Evolutionary conservation across 2,329 filamentous ascomycete genomes (phyloP), one percentile per base, ranked within the genome.

Genomic region (Metarhizium guizhouense): DNA sequence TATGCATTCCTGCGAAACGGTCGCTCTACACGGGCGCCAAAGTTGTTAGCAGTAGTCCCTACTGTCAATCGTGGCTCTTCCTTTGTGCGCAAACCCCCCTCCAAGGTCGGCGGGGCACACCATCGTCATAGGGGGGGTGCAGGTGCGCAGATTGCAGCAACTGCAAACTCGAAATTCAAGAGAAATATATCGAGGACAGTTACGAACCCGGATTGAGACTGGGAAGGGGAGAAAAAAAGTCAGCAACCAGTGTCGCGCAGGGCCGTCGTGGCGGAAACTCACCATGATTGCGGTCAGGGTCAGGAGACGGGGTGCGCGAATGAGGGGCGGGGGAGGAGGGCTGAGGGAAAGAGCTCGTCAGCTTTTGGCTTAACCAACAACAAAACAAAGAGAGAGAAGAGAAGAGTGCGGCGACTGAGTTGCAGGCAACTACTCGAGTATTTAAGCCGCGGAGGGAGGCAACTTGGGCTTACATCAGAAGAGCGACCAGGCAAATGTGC

Each of bases 181-280:
- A 10, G 13, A 30, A 30, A 5, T 48, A 20, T n/a, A 48, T 11
- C 45, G 25, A 48, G 25, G 25, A 16, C 7, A 30, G 20, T 11
- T 30, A 83, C 80, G 71, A 76, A 86, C 83, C 83, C 83, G 72
- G 83, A 85, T 81, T 84, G 80, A 84, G 83, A 85, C 83, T 86
- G 57, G 3, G 7, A 29, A 36, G 4, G 29, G 25, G 25, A 4
- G 4, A 52, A 18, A 58, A 52, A 56, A 36, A 54, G 38, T 36
- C 10, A 16, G 5, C 30, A 38, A 6, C 14, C 34, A n/a, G 8
- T 7, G 7, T 14, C 25, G 20, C 5, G 45, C 45, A 48, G 20
- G 20, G 45, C 6, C 4, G 42, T 58, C 58, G 56, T 7, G 57
- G 51, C 52, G 59, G 25, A 52, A 10, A 59, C 72, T 70, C 67